Conservation (phyloP, 805 yeast genomes). For the Zygosaccharomyces kombuchaensis region DNA sequence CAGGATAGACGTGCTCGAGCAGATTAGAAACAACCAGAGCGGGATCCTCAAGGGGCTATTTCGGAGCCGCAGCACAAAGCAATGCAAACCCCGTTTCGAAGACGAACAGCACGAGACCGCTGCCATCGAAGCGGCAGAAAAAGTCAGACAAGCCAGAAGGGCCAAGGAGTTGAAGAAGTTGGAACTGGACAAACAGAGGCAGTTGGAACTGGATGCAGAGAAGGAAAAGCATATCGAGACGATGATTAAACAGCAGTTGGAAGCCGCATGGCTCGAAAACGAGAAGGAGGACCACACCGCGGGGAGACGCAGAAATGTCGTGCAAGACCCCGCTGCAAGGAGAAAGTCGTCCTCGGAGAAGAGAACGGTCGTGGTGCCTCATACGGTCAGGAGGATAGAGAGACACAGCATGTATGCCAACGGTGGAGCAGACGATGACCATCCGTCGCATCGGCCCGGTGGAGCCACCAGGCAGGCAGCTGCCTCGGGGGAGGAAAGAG, state of each 20-base stretch:
- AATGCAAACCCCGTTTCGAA: conserved; percentile 8
- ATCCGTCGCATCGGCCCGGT: background rate
- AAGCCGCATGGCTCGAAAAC: conserved; percentile 20
- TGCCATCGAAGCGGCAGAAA: conserved; percentile 23
- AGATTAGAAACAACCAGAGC: conserved; percentile 10
- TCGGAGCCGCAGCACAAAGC: conserved; percentile 7
- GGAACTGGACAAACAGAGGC: conserved; percentile 14
- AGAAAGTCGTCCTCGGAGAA: background rate
- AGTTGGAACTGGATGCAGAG: conserved; percentile 18
- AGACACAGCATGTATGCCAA: conserved; percentile 5
- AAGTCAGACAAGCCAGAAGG: conserved; percentile 20
- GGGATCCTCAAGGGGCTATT: conserved; percentile 8
- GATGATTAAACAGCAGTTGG: conserved; percentile 27
- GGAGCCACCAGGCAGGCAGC: background rate
- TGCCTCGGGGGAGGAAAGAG: background rate
- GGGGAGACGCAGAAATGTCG: conserved; percentile 14
- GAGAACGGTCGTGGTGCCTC: background rate
- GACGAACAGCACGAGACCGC: conserved; percentile 22
- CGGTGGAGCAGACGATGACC: background rate
- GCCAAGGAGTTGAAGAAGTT: conserved; percentile 12
- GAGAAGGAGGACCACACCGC: background rate
- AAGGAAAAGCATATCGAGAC: conserved; percentile 22
- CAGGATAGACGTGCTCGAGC: conserved; percentile 9
- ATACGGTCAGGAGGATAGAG: background rate
- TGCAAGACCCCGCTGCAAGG: background rate